These are phyloP conservation scores for Candida ficus DNA, from an alignment of 805 yeast genomes.

Conservation along the genomic window DNA sequence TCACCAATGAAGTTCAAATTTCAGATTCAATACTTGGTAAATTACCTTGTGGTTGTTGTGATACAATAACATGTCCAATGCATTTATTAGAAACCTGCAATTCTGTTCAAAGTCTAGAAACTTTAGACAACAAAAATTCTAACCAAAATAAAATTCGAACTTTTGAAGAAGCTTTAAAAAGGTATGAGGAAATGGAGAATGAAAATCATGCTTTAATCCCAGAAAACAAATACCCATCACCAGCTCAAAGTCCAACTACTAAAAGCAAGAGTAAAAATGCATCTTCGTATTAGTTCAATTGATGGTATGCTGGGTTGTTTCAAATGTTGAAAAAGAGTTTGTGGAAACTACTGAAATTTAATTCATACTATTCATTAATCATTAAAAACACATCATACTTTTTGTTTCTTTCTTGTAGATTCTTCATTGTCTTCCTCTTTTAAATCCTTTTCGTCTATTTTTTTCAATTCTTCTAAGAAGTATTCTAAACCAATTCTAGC, in stretches of 20 bases:
- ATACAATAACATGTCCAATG: neutral
- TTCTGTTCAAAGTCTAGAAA: too few relatives aligned
- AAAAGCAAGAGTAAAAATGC: neutral
- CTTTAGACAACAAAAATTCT: too few relatives aligned
- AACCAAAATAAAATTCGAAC: neutral
- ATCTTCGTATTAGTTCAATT: too few relatives aligned
- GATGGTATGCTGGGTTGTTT: too few relatives aligned
- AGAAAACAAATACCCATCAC: neutral
- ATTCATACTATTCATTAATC: neutral
- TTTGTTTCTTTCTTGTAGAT: slow-evolving; percentile 6
- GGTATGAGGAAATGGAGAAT: neutral
- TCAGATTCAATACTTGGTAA: too few relatives aligned
- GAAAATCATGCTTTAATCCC: neutral
- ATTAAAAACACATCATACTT: neutral
- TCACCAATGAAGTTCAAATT: too few relatives aligned
- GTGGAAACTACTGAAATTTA: neutral
- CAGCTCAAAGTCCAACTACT: neutral
- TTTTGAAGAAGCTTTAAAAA: neutral
- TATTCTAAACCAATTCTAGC: slow-evolving; percentile 63
- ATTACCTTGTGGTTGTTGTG: neutral
- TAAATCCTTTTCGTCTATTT: slow-evolving; percentile 7
- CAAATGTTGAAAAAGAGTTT: neutral
- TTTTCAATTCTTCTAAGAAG: slow-evolving; percentile 44
- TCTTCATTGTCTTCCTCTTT: neutral
- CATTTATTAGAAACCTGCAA: neutral